Base-by-base conservation (phyloP, 495 filamentous ascomycete genomes). In the Talaromyces wortmannii region DNA sequence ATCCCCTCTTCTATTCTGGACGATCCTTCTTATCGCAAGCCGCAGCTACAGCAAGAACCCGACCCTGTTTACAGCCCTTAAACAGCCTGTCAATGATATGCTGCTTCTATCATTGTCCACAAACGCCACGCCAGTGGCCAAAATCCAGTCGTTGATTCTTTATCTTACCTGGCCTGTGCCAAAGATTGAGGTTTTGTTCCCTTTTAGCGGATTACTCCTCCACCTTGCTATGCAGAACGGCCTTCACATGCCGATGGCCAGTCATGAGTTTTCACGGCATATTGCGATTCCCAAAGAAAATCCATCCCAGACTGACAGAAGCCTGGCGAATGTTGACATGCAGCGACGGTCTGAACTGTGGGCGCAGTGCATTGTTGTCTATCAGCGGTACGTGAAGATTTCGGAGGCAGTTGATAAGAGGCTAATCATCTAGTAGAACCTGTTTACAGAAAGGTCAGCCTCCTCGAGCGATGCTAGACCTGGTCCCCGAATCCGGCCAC, bases 1-100 rank as follows among this genome's bases (percentile, higher is more conserved):
- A 47, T 81, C 74, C 0, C 67, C 74, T 0, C 75, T 81, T 50
- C 63, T 83, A 0, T 81, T 81, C 53, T 81, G 78, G 78, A 58
- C 69, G 2, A 63, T 83, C 4, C 69, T 77, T 12, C 72, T 70
- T 23, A 70, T 67, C 23, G 64, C 67, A 58, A 50, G 55, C 13
- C 61, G 74, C 12, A 65, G 63, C 0, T 77, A 71, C 53, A 12
- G 61, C 2, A 56, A 50, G 13, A 50, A 81, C 40, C 76, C 74
- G 0, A 78, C 74, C 0, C 54, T 81, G 11, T 53, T 78, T 13
- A 66, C 63, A 7, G 65, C 67, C 7, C 57, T 78, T 8, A 63
- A 67, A 0, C 65, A 63, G 5, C 67, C 63, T n/a, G 69, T 81
- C 23, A 67, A 59, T 3, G 71, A 76, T 11, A 71, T 80, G 67